Conservation (phyloP, 768 basidiomycete genomes). For the Termitomyces sp. region DNA sequence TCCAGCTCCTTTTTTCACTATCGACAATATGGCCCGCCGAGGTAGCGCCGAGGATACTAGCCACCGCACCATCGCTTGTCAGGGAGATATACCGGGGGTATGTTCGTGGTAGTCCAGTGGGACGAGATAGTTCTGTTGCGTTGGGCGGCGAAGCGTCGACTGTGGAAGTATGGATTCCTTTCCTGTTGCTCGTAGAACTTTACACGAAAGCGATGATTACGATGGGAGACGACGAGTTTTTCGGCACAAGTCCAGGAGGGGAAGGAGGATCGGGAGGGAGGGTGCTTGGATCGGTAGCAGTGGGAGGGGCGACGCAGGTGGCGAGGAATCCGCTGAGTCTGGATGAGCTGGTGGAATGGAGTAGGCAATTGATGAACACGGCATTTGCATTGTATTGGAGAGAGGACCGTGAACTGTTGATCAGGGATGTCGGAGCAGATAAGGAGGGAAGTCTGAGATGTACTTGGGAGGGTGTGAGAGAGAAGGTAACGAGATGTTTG, state of each 20-base stretch:
- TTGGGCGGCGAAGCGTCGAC: slow-evolving; percentile 23
- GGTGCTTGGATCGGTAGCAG: not conserved
- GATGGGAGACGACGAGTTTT: slow-evolving; percentile 98
- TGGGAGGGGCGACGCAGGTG: slow-evolving; percentile 7
- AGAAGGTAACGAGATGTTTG: slow-evolving; percentile 72
- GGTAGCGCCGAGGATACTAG: slow-evolving; percentile 47
- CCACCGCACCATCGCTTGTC: slow-evolving; percentile 55
- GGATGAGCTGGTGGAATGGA: slow-evolving; percentile 76
- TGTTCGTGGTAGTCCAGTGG: slow-evolving; percentile 56
- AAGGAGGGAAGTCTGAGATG: slow-evolving; percentile 27
- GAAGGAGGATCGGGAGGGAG: not conserved
- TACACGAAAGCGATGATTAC: slow-evolving; percentile 83
- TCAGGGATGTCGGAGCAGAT: slow-evolving; percentile 9
- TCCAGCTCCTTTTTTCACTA: slow-evolving; percentile 53
- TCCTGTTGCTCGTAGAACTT: slow-evolving; percentile 75
- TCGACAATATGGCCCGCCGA: slow-evolving; percentile 53
- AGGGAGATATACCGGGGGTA: slow-evolving; percentile 70
- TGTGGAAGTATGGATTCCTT: slow-evolving; percentile 51
- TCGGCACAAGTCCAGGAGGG: slow-evolving; percentile 31
- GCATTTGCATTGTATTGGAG: slow-evolving; percentile 66
- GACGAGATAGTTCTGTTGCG: slow-evolving; percentile 40
- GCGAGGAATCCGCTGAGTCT: slow-evolving; percentile 72
- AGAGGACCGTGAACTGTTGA: slow-evolving; percentile 29
- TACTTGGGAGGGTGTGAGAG: slow-evolving; percentile 67
- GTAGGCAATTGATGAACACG: slow-evolving; percentile 75